Percentiles rank a stretch among this genome's conserved stretches.
Evolutionary conservation across 2,329 filamentous ascomycete genomes (phyloP).

Genomic region (Aaosphaeria arxii): DNA sequence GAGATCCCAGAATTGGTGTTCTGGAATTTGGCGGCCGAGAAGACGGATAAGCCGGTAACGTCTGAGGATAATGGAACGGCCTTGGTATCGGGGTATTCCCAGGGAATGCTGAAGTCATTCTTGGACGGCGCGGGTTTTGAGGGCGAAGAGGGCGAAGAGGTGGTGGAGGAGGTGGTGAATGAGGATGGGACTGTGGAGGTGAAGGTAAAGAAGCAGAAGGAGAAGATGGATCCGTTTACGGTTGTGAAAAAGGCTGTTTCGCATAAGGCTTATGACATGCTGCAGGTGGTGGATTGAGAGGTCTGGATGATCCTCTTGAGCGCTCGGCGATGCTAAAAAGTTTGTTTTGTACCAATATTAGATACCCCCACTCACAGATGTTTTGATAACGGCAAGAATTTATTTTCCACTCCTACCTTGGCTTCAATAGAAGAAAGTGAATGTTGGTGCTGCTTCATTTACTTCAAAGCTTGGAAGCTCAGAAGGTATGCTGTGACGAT

Average conservation of each 20-base stretch:
- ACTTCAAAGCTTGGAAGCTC: no score
- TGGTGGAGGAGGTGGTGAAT: slow-evolving; percentile 31
- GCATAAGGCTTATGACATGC: slow-evolving; percentile 55
- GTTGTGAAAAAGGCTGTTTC: slow-evolving; percentile 51
- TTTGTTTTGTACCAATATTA: no score
- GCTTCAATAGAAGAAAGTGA: no score
- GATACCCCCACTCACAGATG: no score
- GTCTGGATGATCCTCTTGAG: no score
- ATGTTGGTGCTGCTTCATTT: no score
- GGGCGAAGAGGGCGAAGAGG: slow-evolving; percentile 35
- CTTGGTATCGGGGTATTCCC: slow-evolving; percentile 56
- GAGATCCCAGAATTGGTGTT: slow-evolving; percentile 59
- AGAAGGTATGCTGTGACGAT: no score
- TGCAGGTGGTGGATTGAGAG: slow-evolving; percentile 53
- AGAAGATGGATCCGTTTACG: slow-evolving; percentile 43
- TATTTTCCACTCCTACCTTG: no score
- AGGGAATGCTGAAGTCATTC: slow-evolving; percentile 58
- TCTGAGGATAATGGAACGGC: slow-evolving; percentile 46
- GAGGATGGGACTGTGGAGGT: slow-evolving; percentile 25
- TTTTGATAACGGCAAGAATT: no score
- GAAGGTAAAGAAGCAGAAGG: slow-evolving; percentile 36
- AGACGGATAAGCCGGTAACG: slow-evolving; percentile 50
- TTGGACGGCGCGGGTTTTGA: slow-evolving; percentile 49
- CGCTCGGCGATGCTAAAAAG: no score
- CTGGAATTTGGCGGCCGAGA: slow-evolving; percentile 55